Conservation (phyloP, 371 early-diverging fungal species). For the Rhizopus sp. region DNA sequence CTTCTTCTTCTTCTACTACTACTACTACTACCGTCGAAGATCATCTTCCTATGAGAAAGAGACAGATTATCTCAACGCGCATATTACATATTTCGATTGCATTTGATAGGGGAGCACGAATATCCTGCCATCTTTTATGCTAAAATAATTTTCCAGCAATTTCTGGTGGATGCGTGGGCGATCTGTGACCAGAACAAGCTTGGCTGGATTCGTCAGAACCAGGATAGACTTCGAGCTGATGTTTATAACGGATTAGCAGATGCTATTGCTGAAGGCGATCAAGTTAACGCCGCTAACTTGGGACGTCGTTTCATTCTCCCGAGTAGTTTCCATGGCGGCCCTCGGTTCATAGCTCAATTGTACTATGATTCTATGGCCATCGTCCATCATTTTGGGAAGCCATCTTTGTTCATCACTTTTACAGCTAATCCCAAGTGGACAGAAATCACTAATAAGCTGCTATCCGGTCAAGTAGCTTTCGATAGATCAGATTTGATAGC, state of each 20-base stretch:
- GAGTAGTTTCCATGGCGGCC: slow-evolving; percentile 2
- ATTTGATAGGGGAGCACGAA: neutral
- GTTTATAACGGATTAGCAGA: no score
- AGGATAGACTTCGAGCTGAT: no score
- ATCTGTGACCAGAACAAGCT: no score
- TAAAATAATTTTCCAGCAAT: slow-evolving; percentile 8
- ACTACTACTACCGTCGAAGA: no score
- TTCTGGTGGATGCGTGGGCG: no score
- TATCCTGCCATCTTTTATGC: neutral
- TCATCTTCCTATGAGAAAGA: no score
- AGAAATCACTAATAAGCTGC: slow-evolving; percentile 3
- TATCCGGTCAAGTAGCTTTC: slow-evolving; percentile 4
- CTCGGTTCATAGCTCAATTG: neutral
- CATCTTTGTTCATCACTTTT: no score
- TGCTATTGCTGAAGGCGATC: no score
- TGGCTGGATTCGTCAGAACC: no score
- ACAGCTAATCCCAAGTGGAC: no score
- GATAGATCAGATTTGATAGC: slow-evolving; percentile 32
- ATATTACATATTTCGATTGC: slow-evolving; percentile 1
- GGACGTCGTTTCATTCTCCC: slow-evolving; percentile 5
- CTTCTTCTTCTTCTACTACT: no score
- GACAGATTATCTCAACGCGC: no score
- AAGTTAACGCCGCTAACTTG: neutral
- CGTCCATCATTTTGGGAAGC: slow-evolving; percentile 19
- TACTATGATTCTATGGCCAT: slow-evolving; percentile 8